Evolutionary conservation across 768 basidiomycete genomes (phyloP), one percentile per base, ranked within the genome.

Genomic region (Clavulina sp.): DNA sequence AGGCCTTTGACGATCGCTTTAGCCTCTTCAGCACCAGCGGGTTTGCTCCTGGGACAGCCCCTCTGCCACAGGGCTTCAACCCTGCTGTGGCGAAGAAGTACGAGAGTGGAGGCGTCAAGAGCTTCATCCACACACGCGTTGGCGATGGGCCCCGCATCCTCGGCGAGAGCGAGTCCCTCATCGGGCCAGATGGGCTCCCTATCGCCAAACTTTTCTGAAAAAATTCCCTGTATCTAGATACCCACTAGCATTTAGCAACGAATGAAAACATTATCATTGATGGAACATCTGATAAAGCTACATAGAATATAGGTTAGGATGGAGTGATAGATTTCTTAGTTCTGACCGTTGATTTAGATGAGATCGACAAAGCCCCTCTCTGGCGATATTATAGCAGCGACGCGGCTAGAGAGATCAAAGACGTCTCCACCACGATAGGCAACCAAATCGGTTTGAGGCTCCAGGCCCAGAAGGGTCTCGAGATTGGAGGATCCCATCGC

Each of bases 1-100:
- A 75, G 1, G 62, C 72, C 18, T 92, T 91, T 70, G 75, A 80
- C 62, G 85, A 91, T 61, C 74, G 78, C 2, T 82, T 85, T 62
- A 68, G 68, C 5, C 63, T 86, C 41, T 83, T 83, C 60, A 53
- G 53, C 29, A 68, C 61, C 1, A 65, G 63, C 1, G 60, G 55
- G 0, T 68, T 67, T 3, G 63, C 58, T 2, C 58, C 72, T 49
- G 83, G 76, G 4, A 69, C 65, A 51, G 59, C 81, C 3, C 46
- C 57, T 3, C 68, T 80, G 0, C 65, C 66, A 6, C 67, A 73
- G 4, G 85, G 84, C 1, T 93, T 95, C 70, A 84, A 93, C 62
- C 69, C 68, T 32, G 74, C 68, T 36, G 86, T 92, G 2, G 81
- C 83, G 32, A 80, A 80, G 64, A 71, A 69, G 47, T 86, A 78